Evolutionary conservation across 2,329 filamentous ascomycete species (phyloP), one percentile per base, ranked within the genome.

Genomic region (Pseudogymnoascus sp.): DNA sequence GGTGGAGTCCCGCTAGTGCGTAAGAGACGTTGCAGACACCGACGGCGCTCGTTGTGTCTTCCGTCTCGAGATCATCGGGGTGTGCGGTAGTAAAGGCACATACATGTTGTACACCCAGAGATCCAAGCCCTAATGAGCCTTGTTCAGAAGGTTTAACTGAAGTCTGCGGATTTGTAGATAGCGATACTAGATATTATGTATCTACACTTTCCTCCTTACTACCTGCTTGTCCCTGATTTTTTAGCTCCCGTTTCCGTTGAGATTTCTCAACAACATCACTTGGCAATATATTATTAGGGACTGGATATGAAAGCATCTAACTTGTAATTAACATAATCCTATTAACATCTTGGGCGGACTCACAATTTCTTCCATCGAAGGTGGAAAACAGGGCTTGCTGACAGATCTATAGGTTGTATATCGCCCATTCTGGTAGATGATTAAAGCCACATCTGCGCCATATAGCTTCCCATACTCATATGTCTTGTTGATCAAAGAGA

Each of bases 341-440:
- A 56, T 11, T 33, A 56, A 29, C 21, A 4, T 56, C 4, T 1
- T 26, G 4, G n/a, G 47, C 21, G 4, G 4, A 56, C 47, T 56
- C n/a, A 21, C 47, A 56, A 56, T 29, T 56, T 56, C 47, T 56
- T 29, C 10, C 21, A 29, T 56, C 3, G 44, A 62, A 16, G 29
- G 61, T 47, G 44, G 61, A 19, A 62, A 62, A 13, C 19, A 62
- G 26, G 37, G 61, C 13, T 53, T 24, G 29, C 44, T 37, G 31
- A 38, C 40, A 42, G 50, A 61, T 63, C 53, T 42, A 44, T 63
- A 62, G 26, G 61, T 62, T 33, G 31, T 47, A 38, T 44, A 62
- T 21, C 26, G 53, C 26, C 63, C 53, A 61, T 26, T 29, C 3
- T 3, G 5, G 6, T 29, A 29, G 26, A 29, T 29, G 26, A 29